Evolutionary conservation across 2,329 filamentous ascomycete genomes (phyloP), one percentile per base, ranked within the genome.

Genomic region (Colletotrichum acutatum): DNA sequence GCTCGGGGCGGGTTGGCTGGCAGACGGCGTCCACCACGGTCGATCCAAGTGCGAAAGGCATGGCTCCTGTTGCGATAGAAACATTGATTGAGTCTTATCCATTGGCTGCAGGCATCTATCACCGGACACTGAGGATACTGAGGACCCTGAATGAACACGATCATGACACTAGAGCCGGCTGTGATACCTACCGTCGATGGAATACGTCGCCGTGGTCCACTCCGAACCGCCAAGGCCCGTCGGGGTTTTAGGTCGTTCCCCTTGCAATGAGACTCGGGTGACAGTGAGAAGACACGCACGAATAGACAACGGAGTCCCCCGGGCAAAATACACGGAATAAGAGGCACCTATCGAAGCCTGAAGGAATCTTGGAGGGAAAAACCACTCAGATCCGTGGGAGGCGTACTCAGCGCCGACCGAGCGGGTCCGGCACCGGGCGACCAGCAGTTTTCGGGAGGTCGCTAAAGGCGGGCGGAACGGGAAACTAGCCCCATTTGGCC

Each of bases 381-480:
- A 56, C 70, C 60, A 34, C 70, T 70, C 66, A 64, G 22, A 65
- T 60, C 53, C 62, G 22, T 52, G 37, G 58, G 30, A 68, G 46
- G 28, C 19, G 30, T 22, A 54, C 26, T 30, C 30, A 32, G 53
- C 24, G 42, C 70, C 70, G 70, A 70, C 26, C 12, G 60, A 70
- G 70, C 70, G 66, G 70, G 70, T 61, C 70, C 60, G 66, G 70
- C 66, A 54, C 70, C 66, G 70, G 70, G 34, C 66, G 58, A 70
- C 60, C 53, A 69, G 60, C 56, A 70, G 49, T 72, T 70, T 72
- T 61, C 66, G 66, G 66, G 70, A 61, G 66, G 70, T 72, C 46
- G 66, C 54, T 61, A 28, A 54, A 60, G 19, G 59, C 60, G 54
- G 60, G 56, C 56, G 66, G 60, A 56, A 30, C 70, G 66, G 66